Evolutionary conservation across 257 asterid species (phyloP), one percentile per base, ranked within the genome.

Genomic region (Eucommia ulmoides): DNA sequence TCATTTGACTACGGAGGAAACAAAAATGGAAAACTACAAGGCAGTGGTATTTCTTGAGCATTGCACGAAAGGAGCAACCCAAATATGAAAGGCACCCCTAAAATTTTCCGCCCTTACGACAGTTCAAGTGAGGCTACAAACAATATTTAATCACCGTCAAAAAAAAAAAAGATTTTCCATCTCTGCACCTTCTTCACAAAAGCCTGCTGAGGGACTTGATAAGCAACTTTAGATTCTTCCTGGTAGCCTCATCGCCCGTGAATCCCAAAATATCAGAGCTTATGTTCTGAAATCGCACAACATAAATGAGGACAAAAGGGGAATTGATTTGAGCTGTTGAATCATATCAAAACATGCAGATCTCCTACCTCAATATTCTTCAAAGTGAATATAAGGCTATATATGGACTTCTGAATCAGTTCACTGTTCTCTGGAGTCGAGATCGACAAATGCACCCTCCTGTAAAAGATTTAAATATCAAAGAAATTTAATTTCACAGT

Each of bases 371-470:
- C 97, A 25, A 88, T 58, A 66, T 88, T 88, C 78, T 84, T 88
- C 76, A 84, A 69, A 20, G 97, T 84, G 84, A 82, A 88, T 57
- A 88, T 70, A 61, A 84, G 87, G 25, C 87, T 70, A 62, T 82
- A 70, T n/a, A 91, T 73, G 21, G 92, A 91, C 74, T 91, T 91
- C 65, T 81, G 93, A 51, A 91, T 77, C 47, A 86, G 52, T 57
- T 91, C 93, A 3, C 84, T 81, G 78, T 83, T 91, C 66, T 91
- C 97, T 2, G 95, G 94, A 59, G 97, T 83, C 91, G 84, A 58
- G 24, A 91, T 71, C 16, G 94, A 57, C 8, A 84, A 81, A 35
- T 83, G 92, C 60, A 79, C 84, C 76, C 59, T 75, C 65, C 99
- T 91, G 95, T 61, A 73, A 41, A 61, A 52, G 62, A 15, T 54